A percentile compares a stretch with the other conserved stretches of the same genome.
Conservation (phyloP, 1,284 basidiomycete genomes). For the Sporisorium sorghi region DNA sequence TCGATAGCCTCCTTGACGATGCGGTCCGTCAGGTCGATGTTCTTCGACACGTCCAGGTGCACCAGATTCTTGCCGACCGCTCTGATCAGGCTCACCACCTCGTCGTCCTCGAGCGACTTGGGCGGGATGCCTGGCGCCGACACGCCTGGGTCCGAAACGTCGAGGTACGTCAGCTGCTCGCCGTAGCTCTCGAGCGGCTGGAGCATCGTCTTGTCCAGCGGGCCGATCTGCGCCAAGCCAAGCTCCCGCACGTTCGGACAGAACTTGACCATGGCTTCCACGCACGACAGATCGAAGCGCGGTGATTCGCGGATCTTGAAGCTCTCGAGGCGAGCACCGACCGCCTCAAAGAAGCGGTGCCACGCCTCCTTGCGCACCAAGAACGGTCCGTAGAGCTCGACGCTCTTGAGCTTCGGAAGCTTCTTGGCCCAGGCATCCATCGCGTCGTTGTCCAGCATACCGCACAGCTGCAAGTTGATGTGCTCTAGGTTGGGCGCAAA, state of each 20-base stretch:
- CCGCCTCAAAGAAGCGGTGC: slow-evolving; percentile 79
- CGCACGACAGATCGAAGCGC: slow-evolving; percentile 82
- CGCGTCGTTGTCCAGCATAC: slow-evolving; percentile 80
- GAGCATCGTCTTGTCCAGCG: slow-evolving; percentile 69
- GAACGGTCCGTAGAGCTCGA: slow-evolving; percentile 90
- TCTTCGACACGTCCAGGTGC: slow-evolving; percentile 76
- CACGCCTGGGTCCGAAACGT: slow-evolving; percentile 75
- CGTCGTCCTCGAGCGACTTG: slow-evolving; percentile 74
- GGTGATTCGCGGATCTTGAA: slow-evolving; percentile 84
- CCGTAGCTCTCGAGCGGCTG: slow-evolving; percentile 70
- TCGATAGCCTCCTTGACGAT: slow-evolving; percentile 77
- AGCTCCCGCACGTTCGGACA: slow-evolving; percentile 79
- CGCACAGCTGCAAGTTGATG: slow-evolving; percentile 85
- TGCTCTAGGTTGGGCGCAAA: slow-evolving; percentile 60
- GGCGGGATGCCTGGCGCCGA: slow-evolving; percentile 68
- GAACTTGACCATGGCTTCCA: slow-evolving; percentile 75
- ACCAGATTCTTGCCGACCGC: slow-evolving; percentile 73
- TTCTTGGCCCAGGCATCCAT: slow-evolving; percentile 77
- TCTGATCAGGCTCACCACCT: slow-evolving; percentile 75
- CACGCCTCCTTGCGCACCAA: slow-evolving; percentile 82
- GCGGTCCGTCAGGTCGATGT: slow-evolving; percentile 74
- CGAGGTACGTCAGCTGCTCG: slow-evolving; percentile 73
- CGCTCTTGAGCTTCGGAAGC: slow-evolving; percentile 76
- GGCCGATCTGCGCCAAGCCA: slow-evolving; percentile 82
- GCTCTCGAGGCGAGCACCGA: slow-evolving; percentile 75